Conservation (phyloP, 441 rosid species). For the Gossypium davidsonii region DNA sequence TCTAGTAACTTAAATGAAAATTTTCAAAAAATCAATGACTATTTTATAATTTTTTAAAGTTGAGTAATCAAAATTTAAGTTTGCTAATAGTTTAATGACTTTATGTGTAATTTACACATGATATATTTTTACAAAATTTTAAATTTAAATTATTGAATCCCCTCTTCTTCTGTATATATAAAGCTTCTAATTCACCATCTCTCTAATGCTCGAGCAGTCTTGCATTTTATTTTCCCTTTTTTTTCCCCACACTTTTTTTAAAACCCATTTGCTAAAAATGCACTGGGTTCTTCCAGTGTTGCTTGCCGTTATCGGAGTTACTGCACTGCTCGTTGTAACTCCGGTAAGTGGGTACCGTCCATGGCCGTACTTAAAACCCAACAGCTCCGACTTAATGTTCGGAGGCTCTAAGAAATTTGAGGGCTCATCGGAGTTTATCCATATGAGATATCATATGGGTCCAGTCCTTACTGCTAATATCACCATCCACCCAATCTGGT, state of each 20-base stretch:
- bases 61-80: fast-evolving
- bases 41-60: too few species aligned
- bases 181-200: not conserved
- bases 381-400: constrained; percentile 48
- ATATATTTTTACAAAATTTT: too few species aligned
- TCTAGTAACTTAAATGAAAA: too few species aligned
- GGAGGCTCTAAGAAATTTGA: constrained; percentile 72
- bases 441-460: constrained; percentile 89
- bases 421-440: constrained; percentile 91
- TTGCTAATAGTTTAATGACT: too few species aligned
- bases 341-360: constrained; percentile 63
- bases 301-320: constrained; percentile 25
- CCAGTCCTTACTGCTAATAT: constrained; percentile 83
- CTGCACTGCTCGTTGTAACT: constrained; percentile 25
- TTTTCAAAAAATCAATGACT: fast-evolving
- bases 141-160: not conserved
- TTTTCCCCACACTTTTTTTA: not conserved
- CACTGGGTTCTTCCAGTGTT: constrained; percentile 15
- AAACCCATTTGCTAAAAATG: constrained; percentile 27
- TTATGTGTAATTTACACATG: fast-evolving
- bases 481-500: constrained; percentile 87
- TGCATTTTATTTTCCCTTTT: not conserved
- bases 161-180: not conserved
- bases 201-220: not conserved
- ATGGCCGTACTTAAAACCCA: constrained; percentile 45